These are phyloP conservation scores for Trichoderma harzianum DNA, from an alignment of 2,329 filamentous ascomycete species.

Conservation along the genomic window DNA sequence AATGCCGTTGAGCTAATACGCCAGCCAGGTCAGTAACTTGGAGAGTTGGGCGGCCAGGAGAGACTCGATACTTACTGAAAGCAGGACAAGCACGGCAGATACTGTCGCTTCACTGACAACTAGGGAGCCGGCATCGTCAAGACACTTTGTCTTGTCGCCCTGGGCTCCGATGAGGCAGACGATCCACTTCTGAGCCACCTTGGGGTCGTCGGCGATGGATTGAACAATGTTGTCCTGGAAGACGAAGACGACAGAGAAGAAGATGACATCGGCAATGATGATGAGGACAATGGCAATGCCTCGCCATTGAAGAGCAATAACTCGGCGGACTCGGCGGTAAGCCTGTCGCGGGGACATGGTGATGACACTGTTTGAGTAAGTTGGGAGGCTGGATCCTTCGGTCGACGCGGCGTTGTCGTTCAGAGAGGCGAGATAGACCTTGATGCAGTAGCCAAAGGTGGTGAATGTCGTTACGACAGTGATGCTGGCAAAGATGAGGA, in stretches of 20 bases:
- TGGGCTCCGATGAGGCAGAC: slow-evolving; percentile 59
- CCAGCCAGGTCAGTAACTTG: slow-evolving; percentile 25
- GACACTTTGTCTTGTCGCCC: slow-evolving; percentile 63
- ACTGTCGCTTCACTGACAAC: slow-evolving; percentile 75
- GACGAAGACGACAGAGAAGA: slow-evolving; percentile 89
- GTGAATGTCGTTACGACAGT: slow-evolving; percentile 78
- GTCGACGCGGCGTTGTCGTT: slow-evolving; percentile 69
- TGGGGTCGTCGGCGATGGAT: slow-evolving; percentile 51
- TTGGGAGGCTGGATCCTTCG: slow-evolving; percentile 66
- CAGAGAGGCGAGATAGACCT: slow-evolving; percentile 85
- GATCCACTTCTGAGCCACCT: slow-evolving; percentile 63
- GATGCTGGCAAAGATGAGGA: slow-evolving; percentile 72
- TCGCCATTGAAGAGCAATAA: slow-evolving; percentile 90
- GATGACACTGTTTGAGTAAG: slow-evolving; percentile 68
- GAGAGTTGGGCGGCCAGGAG: background rate
- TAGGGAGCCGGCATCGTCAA: slow-evolving; percentile 55
- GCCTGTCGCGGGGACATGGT: slow-evolving; percentile 81
- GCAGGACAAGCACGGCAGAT: slow-evolving; percentile 74
- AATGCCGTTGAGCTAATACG: slow-evolving; percentile 68
- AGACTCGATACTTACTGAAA: slow-evolving; percentile 60
- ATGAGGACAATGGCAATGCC: slow-evolving; percentile 86
- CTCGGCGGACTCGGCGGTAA: slow-evolving; percentile 79
- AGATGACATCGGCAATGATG: slow-evolving; percentile 87
- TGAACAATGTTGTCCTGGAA: slow-evolving; percentile 74
- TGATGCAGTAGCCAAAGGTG: slow-evolving; percentile 90